phyloP scores from a whole-genome alignment of 306 rosid genomes.

The Prunus mira region DNA sequence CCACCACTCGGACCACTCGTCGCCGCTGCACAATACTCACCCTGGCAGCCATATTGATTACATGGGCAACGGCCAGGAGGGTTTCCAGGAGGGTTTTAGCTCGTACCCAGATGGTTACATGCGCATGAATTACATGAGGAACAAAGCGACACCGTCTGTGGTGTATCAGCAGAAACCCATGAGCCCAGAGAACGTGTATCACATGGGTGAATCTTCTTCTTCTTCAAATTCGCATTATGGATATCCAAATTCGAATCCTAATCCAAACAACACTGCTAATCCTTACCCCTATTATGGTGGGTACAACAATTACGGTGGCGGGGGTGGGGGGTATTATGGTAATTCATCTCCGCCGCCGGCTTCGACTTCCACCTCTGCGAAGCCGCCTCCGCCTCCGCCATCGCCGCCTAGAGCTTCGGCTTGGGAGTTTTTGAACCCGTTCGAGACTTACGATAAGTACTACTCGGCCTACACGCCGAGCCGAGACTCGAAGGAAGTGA shows the following conservation, averaged over 20 bases:
- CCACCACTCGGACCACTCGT: conserved; percentile 50
- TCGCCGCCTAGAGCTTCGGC: conserved; percentile 70
- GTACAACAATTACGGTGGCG: conserved; percentile 43
- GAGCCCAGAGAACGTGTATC: conserved; percentile 38
- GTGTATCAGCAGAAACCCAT: conserved; percentile 59
- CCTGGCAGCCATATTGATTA: conserved; percentile 27
- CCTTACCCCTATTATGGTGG: conserved; percentile 31
- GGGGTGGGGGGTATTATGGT: conserved; percentile 35
- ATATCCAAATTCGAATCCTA: conserved; percentile 6
- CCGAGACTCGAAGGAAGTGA: conserved; percentile 68
- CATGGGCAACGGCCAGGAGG: conserved; percentile 22
- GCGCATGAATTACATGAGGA: conserved; percentile 68
- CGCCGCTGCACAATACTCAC: conserved; percentile 48
- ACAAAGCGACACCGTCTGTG: conserved; percentile 57
- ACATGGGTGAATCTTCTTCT: conserved; percentile 70
- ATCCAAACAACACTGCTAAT: conserved; percentile 19
- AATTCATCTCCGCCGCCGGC: conserved; percentile 34
- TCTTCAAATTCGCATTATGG: conserved; percentile 28
- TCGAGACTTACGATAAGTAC: conserved; percentile 43
- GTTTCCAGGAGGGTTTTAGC: conserved; percentile 21
- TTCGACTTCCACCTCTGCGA: conserved; percentile 37
- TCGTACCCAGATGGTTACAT: conserved; percentile 36
- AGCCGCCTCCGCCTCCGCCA: conserved; percentile 79
- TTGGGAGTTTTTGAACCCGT: conserved; percentile 79
- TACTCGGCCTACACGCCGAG: conserved; percentile 60